phyloP scores from a whole-genome alignment of 805 yeast species.

The Metschnikowia continentalis region DNA sequence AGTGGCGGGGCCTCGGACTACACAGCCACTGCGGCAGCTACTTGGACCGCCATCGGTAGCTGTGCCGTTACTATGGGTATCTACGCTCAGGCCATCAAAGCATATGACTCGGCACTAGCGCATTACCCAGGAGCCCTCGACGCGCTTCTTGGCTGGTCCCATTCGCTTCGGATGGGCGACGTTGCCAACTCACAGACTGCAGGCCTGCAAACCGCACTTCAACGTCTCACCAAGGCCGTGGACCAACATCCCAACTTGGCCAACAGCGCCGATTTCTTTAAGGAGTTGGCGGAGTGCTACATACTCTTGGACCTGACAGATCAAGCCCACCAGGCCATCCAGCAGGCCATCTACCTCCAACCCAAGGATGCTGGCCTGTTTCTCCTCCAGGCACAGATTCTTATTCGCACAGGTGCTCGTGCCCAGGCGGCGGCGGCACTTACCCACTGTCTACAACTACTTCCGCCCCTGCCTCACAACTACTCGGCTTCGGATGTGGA shows the following conservation, averaged over 20 bases:
- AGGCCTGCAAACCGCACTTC: slow-evolving; percentile 40
- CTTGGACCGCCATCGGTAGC: slow-evolving; percentile 46
- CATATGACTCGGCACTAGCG: slow-evolving; percentile 41
- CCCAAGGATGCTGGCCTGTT: slow-evolving; percentile 45
- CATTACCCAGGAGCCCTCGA: slow-evolving; percentile 37
- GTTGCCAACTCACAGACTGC: slow-evolving; percentile 32
- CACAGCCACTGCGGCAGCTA: slow-evolving; percentile 25
- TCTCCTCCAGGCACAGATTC: slow-evolving; percentile 47
- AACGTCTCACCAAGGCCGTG: slow-evolving; percentile 36
- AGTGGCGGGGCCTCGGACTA: background rate
- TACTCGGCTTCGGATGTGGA: slow-evolving; percentile 36
- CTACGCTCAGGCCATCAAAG: slow-evolving; percentile 36
- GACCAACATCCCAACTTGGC: slow-evolving; percentile 35
- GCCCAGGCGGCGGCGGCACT: slow-evolving; percentile 47
- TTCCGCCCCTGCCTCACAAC: slow-evolving; percentile 29
- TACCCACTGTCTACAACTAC: slow-evolving; percentile 39
- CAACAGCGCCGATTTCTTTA: slow-evolving; percentile 39
- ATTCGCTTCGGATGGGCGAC: slow-evolving; percentile 38
- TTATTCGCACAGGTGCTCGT: slow-evolving; percentile 40
- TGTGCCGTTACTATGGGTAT: slow-evolving; percentile 43
- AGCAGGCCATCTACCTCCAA: slow-evolving; percentile 36
- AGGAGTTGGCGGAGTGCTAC: slow-evolving; percentile 52
- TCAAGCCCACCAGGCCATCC: slow-evolving; percentile 48
- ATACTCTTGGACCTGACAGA: slow-evolving; percentile 43
- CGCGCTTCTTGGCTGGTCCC: slow-evolving; percentile 44